These are phyloP conservation scores for Cytauxzoon felis DNA, from an alignment of 169 alveolate species.

Conservation along the genomic window DNA sequence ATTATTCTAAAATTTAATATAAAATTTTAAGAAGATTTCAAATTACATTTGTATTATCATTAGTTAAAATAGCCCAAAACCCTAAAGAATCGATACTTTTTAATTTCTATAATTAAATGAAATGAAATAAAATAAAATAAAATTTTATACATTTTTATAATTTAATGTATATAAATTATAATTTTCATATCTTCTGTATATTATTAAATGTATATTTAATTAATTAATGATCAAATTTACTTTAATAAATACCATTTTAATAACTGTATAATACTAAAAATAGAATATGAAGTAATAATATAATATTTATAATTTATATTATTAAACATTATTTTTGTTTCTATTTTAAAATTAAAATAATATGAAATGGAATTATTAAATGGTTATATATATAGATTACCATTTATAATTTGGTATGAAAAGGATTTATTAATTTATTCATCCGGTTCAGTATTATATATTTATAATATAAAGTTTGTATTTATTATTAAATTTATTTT, in stretches of 20 bases:
- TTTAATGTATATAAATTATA: background rate
- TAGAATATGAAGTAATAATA: background rate
- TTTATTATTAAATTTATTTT: no score
- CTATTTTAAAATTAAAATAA: no score
- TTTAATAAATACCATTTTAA: background rate
- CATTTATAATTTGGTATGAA: slow-evolving; percentile 22
- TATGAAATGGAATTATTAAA: slow-evolving; percentile 8
- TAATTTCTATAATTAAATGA: no score
- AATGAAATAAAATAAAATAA: no score
- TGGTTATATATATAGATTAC: slow-evolving; percentile 13
- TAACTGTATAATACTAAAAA: slow-evolving; percentile 2
- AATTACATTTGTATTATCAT: slow-evolving; percentile 7
- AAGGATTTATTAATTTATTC: slow-evolving; percentile 5
- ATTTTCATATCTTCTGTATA: background rate
- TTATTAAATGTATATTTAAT: background rate
- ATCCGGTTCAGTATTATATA: slow-evolving; percentile 9
- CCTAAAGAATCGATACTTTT: slow-evolving; percentile 18
- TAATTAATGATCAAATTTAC: background rate
- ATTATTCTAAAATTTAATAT: background rate
- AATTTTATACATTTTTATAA: no score
- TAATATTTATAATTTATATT: background rate
- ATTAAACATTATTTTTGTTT: no score
- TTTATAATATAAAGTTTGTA: slow-evolving; percentile 10
- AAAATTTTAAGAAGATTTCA: background rate
- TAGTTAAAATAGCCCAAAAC: slow-evolving; percentile 22